A percentile compares a stretch with the other conserved stretches of the same genome.
Conservation (phyloP, 179 eudicot species). For the Carnegiea gigantea region DNA sequence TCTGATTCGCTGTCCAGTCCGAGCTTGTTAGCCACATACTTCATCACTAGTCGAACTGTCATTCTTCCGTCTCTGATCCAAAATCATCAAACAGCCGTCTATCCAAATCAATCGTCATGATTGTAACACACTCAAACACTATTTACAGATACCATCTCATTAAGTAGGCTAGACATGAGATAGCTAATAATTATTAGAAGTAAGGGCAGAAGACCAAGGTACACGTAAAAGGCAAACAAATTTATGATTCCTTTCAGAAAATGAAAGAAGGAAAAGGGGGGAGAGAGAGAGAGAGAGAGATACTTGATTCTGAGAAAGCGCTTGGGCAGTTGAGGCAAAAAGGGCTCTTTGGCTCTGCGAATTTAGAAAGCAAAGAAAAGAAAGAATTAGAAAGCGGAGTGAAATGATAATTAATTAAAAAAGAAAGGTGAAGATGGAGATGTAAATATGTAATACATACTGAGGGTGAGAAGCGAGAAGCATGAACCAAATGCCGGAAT, state of each 20-base stretch:
- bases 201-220: background rate
- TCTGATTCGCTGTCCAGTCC: conserved; percentile 78
- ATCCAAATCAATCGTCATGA: background rate
- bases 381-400: background rate
- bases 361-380: conserved; percentile 1
- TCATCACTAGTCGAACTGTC: conserved; percentile 71
- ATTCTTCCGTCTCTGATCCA: conserved; percentile 66
- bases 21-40: conserved; percentile 84
- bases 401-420: background rate
- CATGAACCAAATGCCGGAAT: conserved; percentile 67
- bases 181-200: background rate
- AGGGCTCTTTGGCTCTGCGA: conserved; percentile 63
- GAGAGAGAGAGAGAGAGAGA: background rate
- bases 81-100: background rate
- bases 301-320: conserved; percentile 83
- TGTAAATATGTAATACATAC: conserved; percentile 32
- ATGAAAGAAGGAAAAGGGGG: background rate
- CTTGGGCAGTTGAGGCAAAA: conserved; percentile 77
- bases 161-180: background rate
- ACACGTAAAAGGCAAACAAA: background rate
- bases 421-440: background rate
- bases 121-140: background rate
- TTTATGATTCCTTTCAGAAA: background rate
- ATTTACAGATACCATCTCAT: background rate
- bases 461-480: conserved; percentile 61